Base-by-base conservation (phyloP, 768 basidiomycete genomes). In the Vararia minispora region DNA sequence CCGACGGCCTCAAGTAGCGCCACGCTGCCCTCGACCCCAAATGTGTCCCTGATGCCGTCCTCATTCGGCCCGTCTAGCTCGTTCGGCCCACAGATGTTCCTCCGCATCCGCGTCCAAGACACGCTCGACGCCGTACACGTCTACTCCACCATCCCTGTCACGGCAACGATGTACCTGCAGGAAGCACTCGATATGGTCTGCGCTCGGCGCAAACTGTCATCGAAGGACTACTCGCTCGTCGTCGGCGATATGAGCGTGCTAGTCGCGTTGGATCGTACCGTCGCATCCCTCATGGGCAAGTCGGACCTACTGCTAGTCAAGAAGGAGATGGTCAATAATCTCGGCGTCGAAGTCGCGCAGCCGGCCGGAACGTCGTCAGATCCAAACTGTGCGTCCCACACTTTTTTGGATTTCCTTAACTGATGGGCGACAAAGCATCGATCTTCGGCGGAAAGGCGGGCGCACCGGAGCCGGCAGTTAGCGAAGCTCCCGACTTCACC, bases 131-230 rank as follows among this genome's bases (percentile, higher is more conserved):
- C 78, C 2, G 80, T 84, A 2, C 88, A 90, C 42, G 76, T 89
- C 33, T 87, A 76, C 0, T 92, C 89, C 0, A 92, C 90, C 0
- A 87, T 95, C 49, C 81, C 80, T 26, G 90, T 89, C 87, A 78
- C 89, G 7, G 78, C 86, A 11, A 89, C 86, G 7, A 95, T 90
- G 81, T 98, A 98, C 57, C 83, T 97, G 75, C 90, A 92, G 50
- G 94, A 98, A 57, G 87, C 88, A 1, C 71, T 95, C 17, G 94
- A 95, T 44, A 65, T 79, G 16, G 80, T 88, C 1, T 89, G 85
- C 54, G 67, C 72, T 26, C 75, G 74, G 52, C 71, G 79, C 34
- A 76, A 74, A 51, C 58, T 87, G 21, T 71, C 80, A 49, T 71
- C 82, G 22, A 75, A 81, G 41, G 81, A 89, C 41, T 97, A 90